Evolutionary conservation across 495 filamentous ascomycete species (phyloP).

Genomic region (Collariella sp.): DNA sequence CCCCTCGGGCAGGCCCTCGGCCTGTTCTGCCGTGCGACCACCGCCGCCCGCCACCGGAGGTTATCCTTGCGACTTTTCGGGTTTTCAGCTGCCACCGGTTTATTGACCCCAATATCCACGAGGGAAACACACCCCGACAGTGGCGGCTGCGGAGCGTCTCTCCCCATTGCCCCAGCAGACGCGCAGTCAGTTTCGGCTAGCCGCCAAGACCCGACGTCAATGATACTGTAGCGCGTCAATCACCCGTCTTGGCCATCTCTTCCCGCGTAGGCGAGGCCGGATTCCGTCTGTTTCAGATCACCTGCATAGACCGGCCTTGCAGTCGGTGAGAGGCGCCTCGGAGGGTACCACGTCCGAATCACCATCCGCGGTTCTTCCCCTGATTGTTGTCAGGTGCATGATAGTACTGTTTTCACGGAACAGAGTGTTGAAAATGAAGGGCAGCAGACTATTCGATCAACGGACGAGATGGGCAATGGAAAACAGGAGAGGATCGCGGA

Average conservation of each 20-base stretch:
- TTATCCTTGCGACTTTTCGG: not conserved
- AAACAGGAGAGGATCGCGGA: not conserved
- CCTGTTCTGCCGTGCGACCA: not conserved
- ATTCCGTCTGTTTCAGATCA: constrained; percentile 8
- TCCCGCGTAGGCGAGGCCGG: constrained; percentile 18
- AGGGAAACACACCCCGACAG: not conserved
- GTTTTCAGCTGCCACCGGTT: not conserved
- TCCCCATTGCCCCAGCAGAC: not conserved
- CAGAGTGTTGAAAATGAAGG: not conserved
- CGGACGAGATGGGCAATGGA: not conserved
- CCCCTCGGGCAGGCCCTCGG: not conserved
- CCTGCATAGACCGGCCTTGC: constrained; percentile 21
- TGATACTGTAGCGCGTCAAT: constrained; percentile 3
- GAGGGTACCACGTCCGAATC: not conserved
- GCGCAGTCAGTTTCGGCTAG: constrained; percentile 1
- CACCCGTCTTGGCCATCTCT: not conserved
- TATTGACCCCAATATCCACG: not conserved
- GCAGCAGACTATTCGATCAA: not conserved
- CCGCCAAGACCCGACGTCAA: not conserved
- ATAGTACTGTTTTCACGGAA: not conserved
- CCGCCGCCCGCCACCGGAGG: not conserved
- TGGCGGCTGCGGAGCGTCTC: not conserved
- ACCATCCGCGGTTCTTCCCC: not conserved
- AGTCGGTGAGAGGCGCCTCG: constrained; percentile 24
- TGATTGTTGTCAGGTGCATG: not conserved